phyloP scores from a whole-genome alignment of 2,329 filamentous ascomycete species.

The Microdochium bolleyi region DNA sequence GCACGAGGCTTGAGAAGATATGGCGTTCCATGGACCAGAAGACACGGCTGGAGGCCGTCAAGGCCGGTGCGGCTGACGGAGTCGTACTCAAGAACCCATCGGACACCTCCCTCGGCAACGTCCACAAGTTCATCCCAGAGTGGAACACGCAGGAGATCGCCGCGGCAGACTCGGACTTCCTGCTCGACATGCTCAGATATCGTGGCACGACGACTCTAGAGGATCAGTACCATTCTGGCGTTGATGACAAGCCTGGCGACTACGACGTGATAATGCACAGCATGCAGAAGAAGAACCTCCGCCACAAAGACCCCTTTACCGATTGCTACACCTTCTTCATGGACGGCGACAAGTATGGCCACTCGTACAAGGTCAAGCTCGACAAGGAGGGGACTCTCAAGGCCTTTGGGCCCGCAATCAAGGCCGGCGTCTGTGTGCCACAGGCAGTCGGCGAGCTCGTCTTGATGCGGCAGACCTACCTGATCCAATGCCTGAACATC shows the following conservation, averaged over 20 bases:
- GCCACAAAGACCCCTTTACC: conserved; percentile 14
- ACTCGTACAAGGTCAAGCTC: conserved; percentile 17
- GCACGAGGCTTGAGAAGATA: conserved; percentile 21
- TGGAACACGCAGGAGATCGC: conserved; percentile 33
- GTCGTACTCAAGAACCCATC: conserved; percentile 22
- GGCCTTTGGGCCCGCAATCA: conserved; percentile 12
- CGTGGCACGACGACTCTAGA: conserved; percentile 23
- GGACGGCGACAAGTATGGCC: conserved; percentile 25
- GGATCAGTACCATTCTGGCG: conserved; percentile 23
- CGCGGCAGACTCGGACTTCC: conserved; percentile 21
- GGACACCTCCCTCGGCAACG: conserved; percentile 26
- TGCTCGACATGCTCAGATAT: conserved; percentile 29
- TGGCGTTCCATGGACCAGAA: conserved; percentile 28
- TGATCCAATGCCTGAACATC: conserved; percentile 30
- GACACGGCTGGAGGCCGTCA: conserved; percentile 25
- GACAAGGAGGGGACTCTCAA: conserved; percentile 12
- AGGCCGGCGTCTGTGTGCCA: conserved; percentile 16
- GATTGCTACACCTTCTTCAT: conserved; percentile 28
- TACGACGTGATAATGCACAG: conserved; percentile 22
- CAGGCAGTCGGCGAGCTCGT: conserved; percentile 24
- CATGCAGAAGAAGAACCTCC: conserved; percentile 23
- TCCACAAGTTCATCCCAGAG: conserved; percentile 31
- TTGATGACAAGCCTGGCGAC: conserved; percentile 25
- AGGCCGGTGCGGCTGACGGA: conserved; percentile 21
- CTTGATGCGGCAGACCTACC: conserved; percentile 25